Base-by-base conservation (phyloP, 768 basidiomycete species). In the Leccinellum luteum region DNA sequence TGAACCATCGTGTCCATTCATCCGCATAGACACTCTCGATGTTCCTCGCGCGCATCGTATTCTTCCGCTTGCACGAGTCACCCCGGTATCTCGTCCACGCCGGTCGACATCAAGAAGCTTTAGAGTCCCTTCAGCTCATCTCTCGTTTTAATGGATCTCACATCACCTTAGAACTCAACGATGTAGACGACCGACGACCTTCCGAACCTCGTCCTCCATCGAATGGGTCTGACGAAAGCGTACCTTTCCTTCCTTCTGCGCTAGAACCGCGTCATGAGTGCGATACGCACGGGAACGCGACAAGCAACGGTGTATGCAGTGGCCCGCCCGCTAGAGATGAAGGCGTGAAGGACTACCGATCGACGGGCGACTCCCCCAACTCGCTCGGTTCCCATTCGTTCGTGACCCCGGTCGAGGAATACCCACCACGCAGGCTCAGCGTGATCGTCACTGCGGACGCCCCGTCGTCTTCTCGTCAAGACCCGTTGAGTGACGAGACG, bases 61-160 rank as follows among this genome's bases (percentile, higher is more conserved):
- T 98, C 71, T 97, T 98, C 80, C 85, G 88, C 19, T 76, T 99
- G 6, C 89, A 98, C 71, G 96, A 99, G 73, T 95, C 94, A 0
- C 94, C 97, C 2, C 85, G 94, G 23, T 98, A 87, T 69, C 87
- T 99, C 57, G 93, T 96, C 5, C 88, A 94, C 48, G 87, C 91
- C 0, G 93, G 94, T 15, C 82, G 93, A 45, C 86, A 84, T 32
- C 81, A 85, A 34, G 94, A 97, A 63, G 96, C 95, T 0, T 73
- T 96, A 34, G 83, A 90, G 62, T 86, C 87, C 0, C 80, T 99
- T 0, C 86, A 88, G 62, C 75, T 90, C 61, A 98, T 99, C 45
- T 90, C 91, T 3, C 80, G 79, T 31, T 93, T 90, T 74, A 98
- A 98, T 70, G 92, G 90, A 3, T 83, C 85, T 15, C 77, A 85